A percentile compares a stretch with the other conserved stretches of the same genome.
Evolutionary conservation across 805 yeast genomes (phyloP).

Genomic region (Saccharomycopsis sp.): DNA sequence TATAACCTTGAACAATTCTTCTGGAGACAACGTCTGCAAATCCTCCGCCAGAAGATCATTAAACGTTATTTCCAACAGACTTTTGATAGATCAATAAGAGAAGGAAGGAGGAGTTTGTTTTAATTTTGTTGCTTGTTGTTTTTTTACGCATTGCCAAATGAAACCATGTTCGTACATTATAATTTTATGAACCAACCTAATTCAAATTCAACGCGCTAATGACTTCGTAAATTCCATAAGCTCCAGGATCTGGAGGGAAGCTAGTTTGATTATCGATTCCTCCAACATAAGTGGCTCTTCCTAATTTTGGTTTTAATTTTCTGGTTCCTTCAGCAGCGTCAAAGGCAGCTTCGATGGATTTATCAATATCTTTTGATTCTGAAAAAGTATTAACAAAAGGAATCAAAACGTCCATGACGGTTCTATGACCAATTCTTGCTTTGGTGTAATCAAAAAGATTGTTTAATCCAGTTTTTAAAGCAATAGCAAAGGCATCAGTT

Average conservation of each 20-base stretch:
- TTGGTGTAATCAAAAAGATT: slow-evolving; percentile 77
- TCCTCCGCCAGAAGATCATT: too few relatives aligned
- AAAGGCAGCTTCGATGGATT: slow-evolving; percentile 60
- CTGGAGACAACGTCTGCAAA: too few relatives aligned
- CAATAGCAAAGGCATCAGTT: slow-evolving; percentile 30
- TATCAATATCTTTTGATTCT: slow-evolving; percentile 38
- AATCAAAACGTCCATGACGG: slow-evolving; percentile 78
- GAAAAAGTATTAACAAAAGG: slow-evolving; percentile 68
- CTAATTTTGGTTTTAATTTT: slow-evolving; percentile 70
- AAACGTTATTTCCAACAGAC: too few relatives aligned
- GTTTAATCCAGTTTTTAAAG: slow-evolving; percentile 48
- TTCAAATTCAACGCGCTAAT: slow-evolving; percentile 34
- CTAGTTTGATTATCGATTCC: slow-evolving; percentile 32
- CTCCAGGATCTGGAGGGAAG: slow-evolving; percentile 83
- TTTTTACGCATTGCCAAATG: too few relatives aligned
- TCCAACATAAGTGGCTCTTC: slow-evolving; percentile 89
- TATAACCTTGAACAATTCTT: too few relatives aligned
- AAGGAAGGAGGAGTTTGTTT: too few relatives aligned
- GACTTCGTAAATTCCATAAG: slow-evolving; percentile 25
- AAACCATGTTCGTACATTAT: too few relatives aligned
- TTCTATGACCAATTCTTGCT: slow-evolving; percentile 83
- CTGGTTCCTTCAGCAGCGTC: slow-evolving; percentile 72
- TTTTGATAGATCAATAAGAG: too few relatives aligned
- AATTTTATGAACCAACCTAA: too few relatives aligned
- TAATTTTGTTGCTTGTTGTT: too few relatives aligned